These are phyloP conservation scores for Zopfia rhizophila DNA, from an alignment of 2,329 filamentous ascomycete species.

Conservation along the genomic window DNA sequence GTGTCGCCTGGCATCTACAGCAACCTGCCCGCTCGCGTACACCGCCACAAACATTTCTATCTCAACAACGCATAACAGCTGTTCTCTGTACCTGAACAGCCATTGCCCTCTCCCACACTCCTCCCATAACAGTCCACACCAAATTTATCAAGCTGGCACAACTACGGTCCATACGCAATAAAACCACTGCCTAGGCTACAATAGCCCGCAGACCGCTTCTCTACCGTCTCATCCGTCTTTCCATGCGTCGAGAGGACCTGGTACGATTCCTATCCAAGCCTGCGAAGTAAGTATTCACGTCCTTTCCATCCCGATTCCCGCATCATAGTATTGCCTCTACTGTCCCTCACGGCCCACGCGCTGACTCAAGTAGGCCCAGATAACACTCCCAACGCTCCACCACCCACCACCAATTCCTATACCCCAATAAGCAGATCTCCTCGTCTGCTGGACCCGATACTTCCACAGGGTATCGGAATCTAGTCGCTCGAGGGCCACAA, in stretches of 20 bases:
- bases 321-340: constrained; percentile 24
- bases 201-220: constrained; percentile 46
- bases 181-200: constrained; percentile 47
- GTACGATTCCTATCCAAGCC: constrained; percentile 94
- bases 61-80: too few species aligned
- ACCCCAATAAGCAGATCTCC: constrained; percentile 66
- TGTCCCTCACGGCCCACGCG: not conserved
- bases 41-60: too few species aligned
- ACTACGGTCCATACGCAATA: constrained; percentile 22
- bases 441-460: constrained; percentile 89
- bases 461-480: constrained; percentile 84
- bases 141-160: constrained; percentile 48
- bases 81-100: too few species aligned
- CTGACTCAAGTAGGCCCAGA: constrained; percentile 66
- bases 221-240: constrained; percentile 51
- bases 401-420: constrained; percentile 32
- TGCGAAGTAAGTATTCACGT: constrained; percentile 77
- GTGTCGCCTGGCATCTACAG: too few species aligned
- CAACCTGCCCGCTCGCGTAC: too few species aligned
- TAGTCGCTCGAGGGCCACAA: constrained; percentile 70
- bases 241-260: constrained; percentile 92
- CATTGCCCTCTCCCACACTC: not conserved
- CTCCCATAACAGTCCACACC: not conserved
- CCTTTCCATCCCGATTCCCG: constrained; percentile 8
- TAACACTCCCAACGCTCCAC: constrained; percentile 67